These are phyloP conservation scores for Speleostelium caveatum DNA, from an alignment of 78 protist species.

Conservation along the genomic window DNA sequence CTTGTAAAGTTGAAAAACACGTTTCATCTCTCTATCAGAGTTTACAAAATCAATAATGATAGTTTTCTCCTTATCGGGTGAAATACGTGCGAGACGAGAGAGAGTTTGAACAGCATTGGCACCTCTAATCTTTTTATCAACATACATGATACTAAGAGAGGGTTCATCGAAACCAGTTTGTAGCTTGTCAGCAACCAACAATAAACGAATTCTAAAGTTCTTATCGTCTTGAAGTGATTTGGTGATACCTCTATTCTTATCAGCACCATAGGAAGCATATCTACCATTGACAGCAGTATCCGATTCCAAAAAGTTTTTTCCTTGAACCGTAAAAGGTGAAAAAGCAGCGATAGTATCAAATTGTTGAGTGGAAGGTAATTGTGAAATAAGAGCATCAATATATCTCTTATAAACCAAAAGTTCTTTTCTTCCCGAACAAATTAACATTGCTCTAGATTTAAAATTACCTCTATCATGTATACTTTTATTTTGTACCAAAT, in stretches of 20 bases:
- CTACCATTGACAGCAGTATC: conserved; percentile 66
- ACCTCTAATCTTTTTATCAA: conserved; percentile 73
- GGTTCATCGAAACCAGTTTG: conserved; percentile 84
- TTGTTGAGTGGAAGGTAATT: conserved; percentile 21
- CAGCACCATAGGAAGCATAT: conserved; percentile 57
- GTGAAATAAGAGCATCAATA: conserved; percentile 32
- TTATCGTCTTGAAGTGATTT: conserved; percentile 48
- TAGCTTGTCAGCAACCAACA: conserved; percentile 74
- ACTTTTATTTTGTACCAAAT: conserved; percentile 18
- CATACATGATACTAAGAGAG: conserved; percentile 52
- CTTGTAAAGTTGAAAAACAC: conserved; percentile 15
- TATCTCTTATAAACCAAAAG: conserved; percentile 34
- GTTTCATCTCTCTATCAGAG: conserved; percentile 13
- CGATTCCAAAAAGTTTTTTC: conserved; percentile 42
- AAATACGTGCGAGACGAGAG: conserved; percentile 62
- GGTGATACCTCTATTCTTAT: conserved; percentile 59
- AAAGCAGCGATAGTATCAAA: conserved; percentile 72
- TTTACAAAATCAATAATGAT: conserved; percentile 48
- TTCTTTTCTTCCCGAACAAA: conserved; percentile 64
- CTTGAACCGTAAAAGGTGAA: conserved; percentile 27
- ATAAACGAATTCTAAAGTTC: conserved; percentile 26
- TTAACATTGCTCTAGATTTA: conserved; percentile 57
- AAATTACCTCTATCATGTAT: conserved; percentile 8
- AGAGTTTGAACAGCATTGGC: conserved; percentile 73
- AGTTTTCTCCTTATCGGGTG: conserved; percentile 32